Evolutionary conservation across 2,329 filamentous ascomycete genomes (phyloP).

Genomic region (Epichloe elymi): DNA sequence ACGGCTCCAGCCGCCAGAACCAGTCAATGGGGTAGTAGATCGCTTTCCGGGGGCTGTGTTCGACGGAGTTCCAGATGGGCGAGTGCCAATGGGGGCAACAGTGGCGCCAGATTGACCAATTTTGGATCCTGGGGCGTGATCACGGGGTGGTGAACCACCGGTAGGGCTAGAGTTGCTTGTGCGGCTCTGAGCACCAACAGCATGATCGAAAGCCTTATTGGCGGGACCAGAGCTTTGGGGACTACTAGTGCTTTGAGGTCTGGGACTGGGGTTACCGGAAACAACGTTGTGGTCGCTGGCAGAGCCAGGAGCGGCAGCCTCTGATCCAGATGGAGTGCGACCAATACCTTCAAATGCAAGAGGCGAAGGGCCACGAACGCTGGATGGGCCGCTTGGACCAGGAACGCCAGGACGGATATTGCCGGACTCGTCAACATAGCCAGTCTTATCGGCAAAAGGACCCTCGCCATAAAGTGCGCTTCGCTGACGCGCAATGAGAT

Average conservation of each 20-base stretch:
- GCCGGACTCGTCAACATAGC: slow-evolving; percentile 56
- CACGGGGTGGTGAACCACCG: slow-evolving; percentile 63
- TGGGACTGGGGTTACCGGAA: slow-evolving; percentile 41
- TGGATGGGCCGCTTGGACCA: slow-evolving; percentile 47
- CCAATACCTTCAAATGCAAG: slow-evolving; percentile 56
- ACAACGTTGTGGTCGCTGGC: slow-evolving; percentile 22
- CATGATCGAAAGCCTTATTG: slow-evolving; percentile 49
- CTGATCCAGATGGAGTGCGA: slow-evolving; percentile 23
- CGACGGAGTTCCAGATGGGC: slow-evolving; percentile 51
- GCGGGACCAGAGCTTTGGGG: slow-evolving; percentile 49
- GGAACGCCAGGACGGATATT: slow-evolving; percentile 52
- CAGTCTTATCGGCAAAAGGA: slow-evolving; percentile 52
- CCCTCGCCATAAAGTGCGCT: slow-evolving; percentile 81
- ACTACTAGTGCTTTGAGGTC: slow-evolving; percentile 75
- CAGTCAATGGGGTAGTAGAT: slow-evolving; percentile 81
- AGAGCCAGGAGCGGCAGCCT: slow-evolving; percentile 27
- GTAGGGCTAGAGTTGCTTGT: slow-evolving; percentile 76
- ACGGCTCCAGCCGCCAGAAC: slow-evolving; percentile 72
- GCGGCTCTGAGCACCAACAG: slow-evolving; percentile 46
- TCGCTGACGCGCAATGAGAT: slow-evolving; percentile 90
- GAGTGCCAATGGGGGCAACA: slow-evolving; percentile 88
- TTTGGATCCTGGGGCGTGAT: slow-evolving; percentile 41
- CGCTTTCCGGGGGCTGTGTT: slow-evolving; percentile 49
- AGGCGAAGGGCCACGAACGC: slow-evolving; percentile 65
- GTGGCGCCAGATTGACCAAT: slow-evolving; percentile 43